A percentile compares a stretch with the other conserved stretches of the same genome.
These are phyloP conservation scores for Pseudomonodictys pantanalensis DNA, from an alignment of 495 filamentous ascomycete genomes.

Conservation along the genomic window DNA sequence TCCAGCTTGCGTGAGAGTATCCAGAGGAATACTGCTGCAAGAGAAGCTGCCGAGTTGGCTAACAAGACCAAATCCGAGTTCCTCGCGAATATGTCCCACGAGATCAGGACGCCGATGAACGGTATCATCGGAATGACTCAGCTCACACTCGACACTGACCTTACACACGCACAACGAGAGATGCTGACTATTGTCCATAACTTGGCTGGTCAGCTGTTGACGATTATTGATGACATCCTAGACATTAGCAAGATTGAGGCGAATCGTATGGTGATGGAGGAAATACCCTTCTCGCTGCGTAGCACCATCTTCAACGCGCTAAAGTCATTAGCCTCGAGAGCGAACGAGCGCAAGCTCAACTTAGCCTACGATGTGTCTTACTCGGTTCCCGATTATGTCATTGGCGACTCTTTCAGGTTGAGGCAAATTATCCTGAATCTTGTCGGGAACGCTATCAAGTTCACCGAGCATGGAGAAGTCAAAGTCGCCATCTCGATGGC, in stretches of 20 bases:
- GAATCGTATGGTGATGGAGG: constrained; percentile 98
- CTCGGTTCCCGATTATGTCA: constrained; percentile 92
- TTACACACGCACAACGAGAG: constrained; percentile 92
- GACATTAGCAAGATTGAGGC: constrained; percentile 99
- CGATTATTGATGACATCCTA: constrained; percentile 98
- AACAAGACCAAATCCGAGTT: constrained; percentile 99
- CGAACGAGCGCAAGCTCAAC: constrained; percentile 94
- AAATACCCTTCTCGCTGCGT: constrained; percentile 92
- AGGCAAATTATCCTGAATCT: constrained; percentile 90
- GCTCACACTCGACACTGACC: constrained; percentile 89
- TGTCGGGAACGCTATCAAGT: constrained; percentile 86
- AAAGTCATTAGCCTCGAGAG: constrained; percentile 92
- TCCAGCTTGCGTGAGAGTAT: constrained; percentile 94
- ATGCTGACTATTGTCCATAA: constrained; percentile 99
- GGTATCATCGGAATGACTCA: constrained; percentile 93
- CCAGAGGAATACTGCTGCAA: constrained; percentile 92
- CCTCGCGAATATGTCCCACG: constrained; percentile 98
- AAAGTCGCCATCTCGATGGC: constrained; percentile 86
- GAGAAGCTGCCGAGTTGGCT: constrained; percentile 93
- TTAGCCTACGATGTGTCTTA: constrained; percentile 92
- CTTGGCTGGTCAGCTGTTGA: constrained; percentile 92
- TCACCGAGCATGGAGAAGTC: constrained; percentile 96
- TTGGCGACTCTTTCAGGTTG: constrained; percentile 94
- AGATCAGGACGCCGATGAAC: constrained; percentile 95
- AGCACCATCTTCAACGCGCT: constrained; percentile 97